These are phyloP conservation scores for Anaeromyces robustus DNA, from an alignment of 192 early-diverging fungal genomes.

Conservation along the genomic window DNA sequence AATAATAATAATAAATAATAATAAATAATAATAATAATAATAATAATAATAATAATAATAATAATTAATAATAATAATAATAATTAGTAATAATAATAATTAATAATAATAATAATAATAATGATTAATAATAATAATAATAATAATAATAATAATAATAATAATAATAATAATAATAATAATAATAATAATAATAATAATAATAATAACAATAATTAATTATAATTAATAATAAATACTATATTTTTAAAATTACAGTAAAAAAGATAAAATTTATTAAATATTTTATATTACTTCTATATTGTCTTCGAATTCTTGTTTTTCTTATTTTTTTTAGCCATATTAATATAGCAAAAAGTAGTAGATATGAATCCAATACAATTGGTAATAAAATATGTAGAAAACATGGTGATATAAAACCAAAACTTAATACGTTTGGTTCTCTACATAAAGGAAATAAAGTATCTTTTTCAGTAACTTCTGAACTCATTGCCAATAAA, in stretches of 20 bases:
- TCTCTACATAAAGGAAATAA: background rate
- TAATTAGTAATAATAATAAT: no score
- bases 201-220: no score
- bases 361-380: background rate
- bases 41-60: no score
- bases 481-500: background rate
- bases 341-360: background rate
- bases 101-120: no score
- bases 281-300: background rate
- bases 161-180: no score
- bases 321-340: background rate
- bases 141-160: no score
- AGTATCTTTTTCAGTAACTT: background rate
- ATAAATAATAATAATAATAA: no score
- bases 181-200: no score
- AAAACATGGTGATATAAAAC: background rate
- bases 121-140: no score
- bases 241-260: no score
- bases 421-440: background rate
- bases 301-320: background rate
- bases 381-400: background rate
- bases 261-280: background rate
- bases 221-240: no score
- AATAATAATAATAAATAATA: background rate
- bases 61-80: no score